Evolutionary conservation across 768 basidiomycete species (phyloP).

Genomic region (Rhodocollybia butyracea): DNA sequence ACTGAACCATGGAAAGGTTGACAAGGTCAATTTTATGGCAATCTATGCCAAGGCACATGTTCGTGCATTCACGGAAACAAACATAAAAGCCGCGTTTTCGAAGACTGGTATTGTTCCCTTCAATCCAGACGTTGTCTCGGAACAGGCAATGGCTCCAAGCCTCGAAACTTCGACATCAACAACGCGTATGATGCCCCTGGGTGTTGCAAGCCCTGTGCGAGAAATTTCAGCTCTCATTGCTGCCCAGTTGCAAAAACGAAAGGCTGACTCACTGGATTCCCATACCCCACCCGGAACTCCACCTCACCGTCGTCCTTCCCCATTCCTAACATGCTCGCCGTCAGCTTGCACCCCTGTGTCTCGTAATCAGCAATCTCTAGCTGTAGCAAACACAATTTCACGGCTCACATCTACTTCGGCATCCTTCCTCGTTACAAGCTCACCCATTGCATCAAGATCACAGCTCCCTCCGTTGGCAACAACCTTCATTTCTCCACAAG

Average conservation of each 20-base stretch:
- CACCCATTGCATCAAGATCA: slow-evolving; percentile 4
- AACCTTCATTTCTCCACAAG: slow-evolving; percentile 7
- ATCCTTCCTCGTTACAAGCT: slow-evolving; percentile 1
- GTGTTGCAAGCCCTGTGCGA: neutral
- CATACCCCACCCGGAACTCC: neutral
- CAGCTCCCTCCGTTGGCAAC: slow-evolving; percentile 7
- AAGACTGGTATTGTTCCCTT: slow-evolving; percentile 32
- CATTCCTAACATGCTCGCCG: too few relatives aligned
- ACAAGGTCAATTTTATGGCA: too few relatives aligned
- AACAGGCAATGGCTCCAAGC: slow-evolving; percentile 28
- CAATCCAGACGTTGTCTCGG: slow-evolving; percentile 23
- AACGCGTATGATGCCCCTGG: neutral
- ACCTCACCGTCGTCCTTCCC: neutral
- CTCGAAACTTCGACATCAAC: slow-evolving; percentile 7
- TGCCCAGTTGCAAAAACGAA: neutral
- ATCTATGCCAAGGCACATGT: too few relatives aligned
- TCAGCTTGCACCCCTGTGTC: too few relatives aligned
- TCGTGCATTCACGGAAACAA: too few relatives aligned
- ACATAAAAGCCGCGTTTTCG: too few relatives aligned
- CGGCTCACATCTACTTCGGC: slow-evolving; percentile 3
- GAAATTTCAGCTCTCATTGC: neutral
- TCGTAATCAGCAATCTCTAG: too few relatives aligned
- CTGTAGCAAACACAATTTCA: too few relatives aligned
- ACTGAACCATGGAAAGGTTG: slow-evolving; percentile 24
- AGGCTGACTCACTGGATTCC: neutral